Percentiles rank a stretch among this genome's conserved stretches.
phyloP scores from a whole-genome alignment of 2,329 filamentous ascomycete genomes.

The Bipolaris gigantea region DNA sequence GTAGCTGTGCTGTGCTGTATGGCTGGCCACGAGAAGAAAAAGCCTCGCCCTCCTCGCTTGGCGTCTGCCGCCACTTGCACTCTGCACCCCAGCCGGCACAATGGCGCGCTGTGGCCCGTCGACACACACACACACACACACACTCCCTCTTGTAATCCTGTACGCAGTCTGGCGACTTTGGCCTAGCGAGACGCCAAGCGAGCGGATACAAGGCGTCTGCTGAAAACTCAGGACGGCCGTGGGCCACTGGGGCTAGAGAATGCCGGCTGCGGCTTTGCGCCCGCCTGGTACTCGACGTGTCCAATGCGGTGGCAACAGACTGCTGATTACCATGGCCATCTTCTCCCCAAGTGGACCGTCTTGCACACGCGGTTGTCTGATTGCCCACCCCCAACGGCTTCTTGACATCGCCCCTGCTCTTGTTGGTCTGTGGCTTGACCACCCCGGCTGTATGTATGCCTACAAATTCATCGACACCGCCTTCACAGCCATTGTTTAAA shows the following conservation, averaged over 20 bases:
- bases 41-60: conserved; percentile 8
- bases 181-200: conserved; percentile 24
- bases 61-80: conserved; percentile 4
- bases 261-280: conserved; percentile 6
- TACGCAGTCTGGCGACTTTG: conserved; percentile 5
- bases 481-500: conserved; percentile 20
- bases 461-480: conserved; percentile 32
- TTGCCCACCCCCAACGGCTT: conserved; percentile 15
- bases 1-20: background rate
- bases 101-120: background rate
- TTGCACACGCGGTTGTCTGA: conserved; percentile 12
- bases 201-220: conserved; percentile 23
- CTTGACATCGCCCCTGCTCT: conserved; percentile 19
- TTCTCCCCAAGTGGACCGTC: conserved; percentile 22
- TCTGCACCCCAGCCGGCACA: background rate
- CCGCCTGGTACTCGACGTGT: conserved; percentile 19
- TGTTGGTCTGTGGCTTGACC: conserved; percentile 16
- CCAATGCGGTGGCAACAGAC: conserved; percentile 28
- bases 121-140: no score
- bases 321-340: conserved; percentile 6
- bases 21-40: no score
- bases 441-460: conserved; percentile 16
- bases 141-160: background rate
- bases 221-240: conserved; percentile 20
- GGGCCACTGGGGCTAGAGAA: conserved; percentile 7